Conservation (phyloP, 2,329 filamentous ascomycete species). For the Xylaria sp. region DNA sequence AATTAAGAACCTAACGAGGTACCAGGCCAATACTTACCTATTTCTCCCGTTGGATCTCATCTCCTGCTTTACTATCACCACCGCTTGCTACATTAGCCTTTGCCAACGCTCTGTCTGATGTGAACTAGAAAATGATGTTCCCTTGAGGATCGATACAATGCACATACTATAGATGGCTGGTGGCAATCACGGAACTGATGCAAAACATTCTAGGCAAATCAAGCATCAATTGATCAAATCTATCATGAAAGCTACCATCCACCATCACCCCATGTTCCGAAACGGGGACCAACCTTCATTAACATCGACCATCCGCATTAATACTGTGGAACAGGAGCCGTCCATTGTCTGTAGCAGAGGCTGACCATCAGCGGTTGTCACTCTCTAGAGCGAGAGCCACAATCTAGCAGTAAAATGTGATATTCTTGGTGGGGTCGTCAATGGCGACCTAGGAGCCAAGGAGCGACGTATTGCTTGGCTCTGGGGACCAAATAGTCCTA, state of each 20-base stretch:
- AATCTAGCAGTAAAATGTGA: constrained; percentile 41
- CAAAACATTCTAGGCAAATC: constrained; percentile 25
- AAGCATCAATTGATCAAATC: constrained; percentile 48
- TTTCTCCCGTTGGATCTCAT: no score
- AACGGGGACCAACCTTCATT: constrained; percentile 31
- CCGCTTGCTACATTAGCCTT: no score
- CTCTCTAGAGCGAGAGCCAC: constrained; percentile 37
- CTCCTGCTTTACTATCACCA: no score
- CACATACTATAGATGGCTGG: neutral
- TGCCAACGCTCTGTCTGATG: no score
- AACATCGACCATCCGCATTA: constrained; percentile 11
- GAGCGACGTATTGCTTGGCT: constrained; percentile 8
- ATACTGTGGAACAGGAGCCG: constrained; percentile 19
- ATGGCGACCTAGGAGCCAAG: constrained; percentile 30
- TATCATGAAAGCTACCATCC: constrained; percentile 46
- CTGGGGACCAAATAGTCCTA: constrained; percentile 2
- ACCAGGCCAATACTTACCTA: neutral
- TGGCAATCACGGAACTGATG: neutral
- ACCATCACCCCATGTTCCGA: constrained; percentile 34
- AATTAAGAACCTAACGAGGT: neutral
- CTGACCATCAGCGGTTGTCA: constrained; percentile 31
- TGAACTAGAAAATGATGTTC: neutral
- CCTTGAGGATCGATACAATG: neutral
- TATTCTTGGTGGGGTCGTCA: constrained; percentile 27
- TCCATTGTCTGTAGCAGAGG: constrained; percentile 11